A percentile compares a stretch with the other conserved stretches of the same genome.
phyloP scores from a whole-genome alignment of 2,329 filamentous ascomycete genomes.

The Metarhizium anisopliae region DNA sequence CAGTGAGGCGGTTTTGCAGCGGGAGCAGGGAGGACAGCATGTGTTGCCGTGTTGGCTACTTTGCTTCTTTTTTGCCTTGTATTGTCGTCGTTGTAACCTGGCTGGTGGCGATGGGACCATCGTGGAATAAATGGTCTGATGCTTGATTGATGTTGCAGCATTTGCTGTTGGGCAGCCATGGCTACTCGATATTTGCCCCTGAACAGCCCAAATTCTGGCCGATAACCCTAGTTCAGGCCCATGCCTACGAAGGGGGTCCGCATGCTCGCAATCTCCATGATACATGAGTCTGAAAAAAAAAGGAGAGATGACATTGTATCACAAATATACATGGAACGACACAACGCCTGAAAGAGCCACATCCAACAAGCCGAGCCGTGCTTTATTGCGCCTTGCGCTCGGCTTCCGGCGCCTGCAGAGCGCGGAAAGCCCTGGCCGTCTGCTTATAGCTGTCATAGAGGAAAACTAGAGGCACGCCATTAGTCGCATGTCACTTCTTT shows the following conservation, averaged over 20 bases:
- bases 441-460: conserved; percentile 23
- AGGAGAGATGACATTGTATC: background rate
- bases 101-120: too few relatives aligned
- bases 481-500: background rate
- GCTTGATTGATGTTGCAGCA: too few relatives aligned
- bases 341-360: background rate
- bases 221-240: background rate
- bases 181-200: too few relatives aligned
- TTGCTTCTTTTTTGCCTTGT: too few relatives aligned
- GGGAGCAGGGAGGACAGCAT: background rate
- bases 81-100: too few relatives aligned
- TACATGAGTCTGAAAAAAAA: background rate
- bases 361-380: background rate
- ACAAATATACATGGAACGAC: background rate
- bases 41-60: background rate
- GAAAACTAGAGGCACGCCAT: conserved; percentile 14
- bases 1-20: background rate
- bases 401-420: conserved; percentile 12
- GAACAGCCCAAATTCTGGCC: background rate
- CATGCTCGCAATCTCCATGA: background rate
- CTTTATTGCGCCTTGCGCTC: conserved; percentile 11
- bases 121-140: too few relatives aligned
- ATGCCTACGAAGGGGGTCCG: too few relatives aligned
- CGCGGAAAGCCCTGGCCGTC: conserved; percentile 17
- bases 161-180: too few relatives aligned